Conservation (phyloP, 2,329 filamentous ascomycete genomes). For the Exserohilum turcica region DNA sequence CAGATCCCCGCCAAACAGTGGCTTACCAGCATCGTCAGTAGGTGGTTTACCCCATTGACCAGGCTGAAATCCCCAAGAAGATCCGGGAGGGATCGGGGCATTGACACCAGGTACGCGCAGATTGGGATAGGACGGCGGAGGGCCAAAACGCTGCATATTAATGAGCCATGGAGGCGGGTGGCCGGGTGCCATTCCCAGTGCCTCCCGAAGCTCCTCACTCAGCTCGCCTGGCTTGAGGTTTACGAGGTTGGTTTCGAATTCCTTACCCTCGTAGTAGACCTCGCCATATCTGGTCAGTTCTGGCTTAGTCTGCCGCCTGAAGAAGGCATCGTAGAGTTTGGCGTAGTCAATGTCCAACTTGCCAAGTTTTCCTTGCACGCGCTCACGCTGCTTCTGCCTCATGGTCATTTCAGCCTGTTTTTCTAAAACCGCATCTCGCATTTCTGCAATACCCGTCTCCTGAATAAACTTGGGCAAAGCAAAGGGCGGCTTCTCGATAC, state of each 20-base stretch:
- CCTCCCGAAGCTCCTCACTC: constrained; percentile 86
- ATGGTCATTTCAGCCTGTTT: constrained; percentile 91
- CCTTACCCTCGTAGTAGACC: constrained; percentile 99
- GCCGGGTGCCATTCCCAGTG: constrained; percentile 88
- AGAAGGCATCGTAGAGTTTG: constrained; percentile 97
- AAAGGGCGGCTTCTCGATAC: constrained; percentile 94
- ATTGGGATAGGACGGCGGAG: constrained; percentile 93
- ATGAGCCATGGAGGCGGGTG: constrained; percentile 97
- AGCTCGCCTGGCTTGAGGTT: constrained; percentile 89
- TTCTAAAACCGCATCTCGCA: constrained; percentile 94
- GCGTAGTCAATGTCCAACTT: constrained; percentile 98
- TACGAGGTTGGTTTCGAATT: constrained; percentile 92
- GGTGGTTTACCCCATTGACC: constrained; percentile 97
- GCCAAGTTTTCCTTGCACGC: constrained; percentile 94
- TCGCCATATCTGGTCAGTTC: constrained; percentile 93
- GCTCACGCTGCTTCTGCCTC: constrained; percentile 94
- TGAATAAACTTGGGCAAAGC: constrained; percentile 94
- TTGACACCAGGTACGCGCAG: constrained; percentile 94
- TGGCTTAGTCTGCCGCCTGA: constrained; percentile 95
- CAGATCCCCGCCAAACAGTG: constrained; percentile 91
- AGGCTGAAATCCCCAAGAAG: constrained; percentile 91
- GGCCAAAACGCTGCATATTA: constrained; percentile 92
- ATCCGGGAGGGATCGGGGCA: constrained; percentile 85
- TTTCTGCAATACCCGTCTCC: constrained; percentile 96
- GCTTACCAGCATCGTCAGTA: constrained; percentile 88